A percentile compares a stretch with the other conserved stretches of the same genome.
Conservation (phyloP, 441 rosid genomes). For the Sinapis alba region DNA sequence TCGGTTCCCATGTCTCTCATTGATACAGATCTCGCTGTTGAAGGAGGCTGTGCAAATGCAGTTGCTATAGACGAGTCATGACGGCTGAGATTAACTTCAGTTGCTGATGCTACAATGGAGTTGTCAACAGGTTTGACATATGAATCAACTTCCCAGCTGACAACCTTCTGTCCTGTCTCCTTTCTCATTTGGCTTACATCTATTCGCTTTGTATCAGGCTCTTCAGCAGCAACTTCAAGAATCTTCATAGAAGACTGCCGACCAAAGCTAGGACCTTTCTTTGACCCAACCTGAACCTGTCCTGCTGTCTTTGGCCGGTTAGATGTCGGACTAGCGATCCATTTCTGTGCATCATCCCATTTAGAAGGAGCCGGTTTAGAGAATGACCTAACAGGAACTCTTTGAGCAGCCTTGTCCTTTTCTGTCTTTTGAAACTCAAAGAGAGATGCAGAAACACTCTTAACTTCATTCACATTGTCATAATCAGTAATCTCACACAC, state of each 20-base stretch:
- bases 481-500: conserved; percentile 64
- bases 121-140: conserved; percentile 70
- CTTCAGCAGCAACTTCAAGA: conserved; percentile 54
- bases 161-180: conserved; percentile 52
- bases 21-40: conserved; percentile 79
- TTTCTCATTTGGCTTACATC: conserved; percentile 59
- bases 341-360: conserved; percentile 88
- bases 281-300: conserved; percentile 49
- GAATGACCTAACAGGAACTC: conserved; percentile 56
- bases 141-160: conserved; percentile 66
- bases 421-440: conserved; percentile 67
- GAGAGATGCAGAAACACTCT: conserved; percentile 40
- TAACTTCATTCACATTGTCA: conserved; percentile 43
- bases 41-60: conserved; percentile 73
- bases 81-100: conserved; percentile 78
- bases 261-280: conserved; percentile 59
- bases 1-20: conserved; percentile 92
- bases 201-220: conserved; percentile 76
- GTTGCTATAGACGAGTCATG: conserved; percentile 70
- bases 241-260: conserved; percentile 72
- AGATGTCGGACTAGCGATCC: conserved; percentile 75
- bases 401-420: conserved; percentile 43
- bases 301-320: conserved; percentile 50
- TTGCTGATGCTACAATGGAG: conserved; percentile 54
- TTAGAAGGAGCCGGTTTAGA: conserved; percentile 71